phyloP scores from a whole-genome alignment of 202 grass and related monocot genomes.

The Musa balbisiana region DNA sequence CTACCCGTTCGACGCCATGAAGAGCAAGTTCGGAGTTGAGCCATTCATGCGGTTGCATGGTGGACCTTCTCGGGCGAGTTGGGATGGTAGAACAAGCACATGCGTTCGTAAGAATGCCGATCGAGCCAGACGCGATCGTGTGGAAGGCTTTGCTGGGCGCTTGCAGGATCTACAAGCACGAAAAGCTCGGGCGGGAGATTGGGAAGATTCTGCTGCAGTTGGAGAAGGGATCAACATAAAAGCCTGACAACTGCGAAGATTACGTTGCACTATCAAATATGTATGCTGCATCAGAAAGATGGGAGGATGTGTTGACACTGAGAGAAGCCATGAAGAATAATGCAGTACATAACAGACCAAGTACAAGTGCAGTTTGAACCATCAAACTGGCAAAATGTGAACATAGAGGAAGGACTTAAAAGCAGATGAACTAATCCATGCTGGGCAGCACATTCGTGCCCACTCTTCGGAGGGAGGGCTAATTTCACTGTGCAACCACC shows the following conservation, averaged over 20 bases:
- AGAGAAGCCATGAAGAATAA: neutral
- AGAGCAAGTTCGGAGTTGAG: neutral
- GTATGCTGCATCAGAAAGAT: constrained; percentile 6
- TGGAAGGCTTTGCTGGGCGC: constrained; percentile 16
- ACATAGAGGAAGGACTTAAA: neutral
- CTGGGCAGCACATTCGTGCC: neutral
- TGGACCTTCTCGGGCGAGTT: constrained; percentile 11
- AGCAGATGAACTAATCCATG: neutral
- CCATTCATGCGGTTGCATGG: constrained; percentile 15
- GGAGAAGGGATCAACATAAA: neutral
- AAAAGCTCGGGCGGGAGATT: constrained; percentile 1
- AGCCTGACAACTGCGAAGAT: neutral
- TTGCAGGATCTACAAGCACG: constrained; percentile 2
- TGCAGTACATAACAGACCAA: neutral
- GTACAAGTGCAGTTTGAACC: neutral
- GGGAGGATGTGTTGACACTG: constrained; percentile 6
- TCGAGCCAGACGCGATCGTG: neutral
- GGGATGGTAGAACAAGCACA: constrained; percentile 16
- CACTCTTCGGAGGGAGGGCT: neutral
- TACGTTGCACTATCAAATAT: neutral
- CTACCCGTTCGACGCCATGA: constrained; percentile 8
- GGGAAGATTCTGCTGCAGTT: constrained; percentile 1
- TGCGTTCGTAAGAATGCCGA: neutral
- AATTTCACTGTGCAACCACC: neutral
- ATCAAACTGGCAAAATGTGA: neutral